Evolutionary conservation across 192 early-diverging fungal genomes (phyloP).

Genomic region (Backusella luteola): DNA sequence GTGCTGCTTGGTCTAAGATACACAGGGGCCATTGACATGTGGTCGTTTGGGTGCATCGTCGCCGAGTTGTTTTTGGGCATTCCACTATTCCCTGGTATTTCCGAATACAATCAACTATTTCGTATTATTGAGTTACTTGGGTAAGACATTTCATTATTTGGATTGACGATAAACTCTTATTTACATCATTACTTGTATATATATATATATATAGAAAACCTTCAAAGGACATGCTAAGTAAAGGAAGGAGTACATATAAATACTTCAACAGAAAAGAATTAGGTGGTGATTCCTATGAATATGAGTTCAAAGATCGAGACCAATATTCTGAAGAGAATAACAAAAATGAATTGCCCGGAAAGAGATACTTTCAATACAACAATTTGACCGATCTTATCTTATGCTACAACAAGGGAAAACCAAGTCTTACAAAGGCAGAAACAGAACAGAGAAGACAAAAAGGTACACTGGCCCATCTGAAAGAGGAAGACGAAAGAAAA

Average conservation of each 20-base stretch:
- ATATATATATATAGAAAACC: conserved; percentile 55
- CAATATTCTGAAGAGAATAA: conserved; percentile 15
- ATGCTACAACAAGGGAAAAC: conserved; percentile 1
- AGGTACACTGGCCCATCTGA: not conserved
- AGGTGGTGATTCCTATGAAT: conserved; percentile 33
- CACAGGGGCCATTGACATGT: conserved; percentile 95
- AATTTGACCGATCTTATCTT: conserved; percentile 10
- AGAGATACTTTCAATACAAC: not conserved
- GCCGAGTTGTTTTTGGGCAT: conserved; percentile 95
- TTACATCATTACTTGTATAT: not conserved
- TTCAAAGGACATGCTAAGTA: conserved; percentile 88
- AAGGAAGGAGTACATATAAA: conserved; percentile 80
- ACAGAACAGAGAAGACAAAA: not conserved
- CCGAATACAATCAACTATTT: conserved; percentile 94
- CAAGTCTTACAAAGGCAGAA: not conserved
- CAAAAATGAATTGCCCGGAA: conserved; percentile 12
- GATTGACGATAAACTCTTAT: not conserved
- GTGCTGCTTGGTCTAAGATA: conserved; percentile 92
- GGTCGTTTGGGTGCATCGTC: conserved; percentile 98
- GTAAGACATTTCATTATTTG: conserved; percentile 28
- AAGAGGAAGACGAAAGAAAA: not conserved
- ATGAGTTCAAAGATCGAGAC: conserved; percentile 15
- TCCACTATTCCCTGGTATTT: conserved; percentile 93
- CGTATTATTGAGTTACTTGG: conserved; percentile 93
- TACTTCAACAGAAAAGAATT: conserved; percentile 74